Evolutionary conservation across 179 eudicot species (phyloP), one percentile per base, ranked within the genome.

Genomic region (Silene noctiflora): DNA sequence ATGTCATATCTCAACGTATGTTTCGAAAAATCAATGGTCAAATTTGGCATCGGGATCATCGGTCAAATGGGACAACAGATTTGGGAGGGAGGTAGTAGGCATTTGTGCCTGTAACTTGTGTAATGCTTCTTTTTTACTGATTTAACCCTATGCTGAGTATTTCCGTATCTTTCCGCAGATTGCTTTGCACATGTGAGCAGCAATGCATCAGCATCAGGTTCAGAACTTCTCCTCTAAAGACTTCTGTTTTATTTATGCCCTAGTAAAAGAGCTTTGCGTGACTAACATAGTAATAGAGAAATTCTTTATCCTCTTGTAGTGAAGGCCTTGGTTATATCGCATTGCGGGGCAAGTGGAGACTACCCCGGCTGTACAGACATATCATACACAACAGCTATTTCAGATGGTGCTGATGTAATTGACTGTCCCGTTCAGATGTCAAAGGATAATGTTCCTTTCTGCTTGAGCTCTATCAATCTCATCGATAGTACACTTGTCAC

Each of bases 341-440:
- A 83, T 24, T 61, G 85, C 78, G 98, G 98, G 77, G 93, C 98
- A 22, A 94, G 98, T 81, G 98, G 97, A 9, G 87, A 89, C 83
- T 91, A 73, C 77, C 98, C 98, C 73, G 90, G 85, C 66, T 90
- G 96, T 78, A 94, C 98, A 58, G 87, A 92, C 79, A 20, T 79
- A 79, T 92, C 98, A 42, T 91, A 94, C 76, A 22, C 35, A 13
- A 44, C 81, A 78, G 98, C 97, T 68, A 86, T 91, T 73, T 74
- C 85, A 25, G 98, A 91, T 82, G 98, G 98, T 53, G 96, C 82
- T 48, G 91, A 94, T 78, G 76, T 94, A 46, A 86, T 94, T 76
- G 98, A 91, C 71, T 94, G 98, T 75, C 86, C 88, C 42, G 94
- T 94, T 75, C 98, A 94, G 83, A 85, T 94, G 86, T 83, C 98